Evolutionary conservation across 768 basidiomycete species (phyloP).

Genomic region (Rhizopogon roseolus): DNA sequence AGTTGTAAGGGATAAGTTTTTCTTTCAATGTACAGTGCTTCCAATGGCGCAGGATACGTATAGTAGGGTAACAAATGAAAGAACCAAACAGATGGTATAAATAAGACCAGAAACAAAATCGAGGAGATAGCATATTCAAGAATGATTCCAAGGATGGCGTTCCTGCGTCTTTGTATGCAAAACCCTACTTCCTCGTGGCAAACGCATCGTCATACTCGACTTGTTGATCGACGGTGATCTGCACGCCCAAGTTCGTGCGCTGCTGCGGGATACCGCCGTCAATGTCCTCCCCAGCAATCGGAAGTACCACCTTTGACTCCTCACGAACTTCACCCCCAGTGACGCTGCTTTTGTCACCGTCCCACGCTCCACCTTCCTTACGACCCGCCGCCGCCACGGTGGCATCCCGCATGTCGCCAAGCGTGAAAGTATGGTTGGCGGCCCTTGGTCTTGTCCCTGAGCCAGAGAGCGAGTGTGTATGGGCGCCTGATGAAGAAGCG

Average conservation of each 20-base stretch:
- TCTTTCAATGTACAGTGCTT: neutral
- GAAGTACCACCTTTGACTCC: slow-evolving; percentile 30
- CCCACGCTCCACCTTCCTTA: slow-evolving; percentile 37
- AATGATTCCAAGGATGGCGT: neutral
- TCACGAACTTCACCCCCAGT: slow-evolving; percentile 23
- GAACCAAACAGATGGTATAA: neutral
- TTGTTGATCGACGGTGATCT: slow-evolving; percentile 53
- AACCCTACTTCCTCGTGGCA: slow-evolving; percentile 12
- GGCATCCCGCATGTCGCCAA: slow-evolving; percentile 51
- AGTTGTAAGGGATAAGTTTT: neutral
- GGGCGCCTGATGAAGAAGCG: slow-evolving; percentile 42
- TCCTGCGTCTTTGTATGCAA: neutral
- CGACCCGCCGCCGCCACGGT: slow-evolving; percentile 44
- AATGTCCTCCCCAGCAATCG: slow-evolving; percentile 26
- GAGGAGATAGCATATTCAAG: neutral
- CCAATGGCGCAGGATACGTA: neutral
- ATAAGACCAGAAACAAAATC: neutral
- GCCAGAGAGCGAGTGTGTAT: slow-evolving; percentile 33
- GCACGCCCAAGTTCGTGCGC: slow-evolving; percentile 39
- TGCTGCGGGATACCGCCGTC: slow-evolving; percentile 12
- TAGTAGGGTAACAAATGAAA: neutral
- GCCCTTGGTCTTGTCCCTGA: slow-evolving; percentile 22
- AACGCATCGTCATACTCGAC: slow-evolving; percentile 41
- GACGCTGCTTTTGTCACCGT: slow-evolving; percentile 37
- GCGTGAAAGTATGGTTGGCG: slow-evolving; percentile 30